Evolutionary conservation across 192 early-diverging fungal genomes (phyloP).

Genomic region (Funneliformis mosseae): DNA sequence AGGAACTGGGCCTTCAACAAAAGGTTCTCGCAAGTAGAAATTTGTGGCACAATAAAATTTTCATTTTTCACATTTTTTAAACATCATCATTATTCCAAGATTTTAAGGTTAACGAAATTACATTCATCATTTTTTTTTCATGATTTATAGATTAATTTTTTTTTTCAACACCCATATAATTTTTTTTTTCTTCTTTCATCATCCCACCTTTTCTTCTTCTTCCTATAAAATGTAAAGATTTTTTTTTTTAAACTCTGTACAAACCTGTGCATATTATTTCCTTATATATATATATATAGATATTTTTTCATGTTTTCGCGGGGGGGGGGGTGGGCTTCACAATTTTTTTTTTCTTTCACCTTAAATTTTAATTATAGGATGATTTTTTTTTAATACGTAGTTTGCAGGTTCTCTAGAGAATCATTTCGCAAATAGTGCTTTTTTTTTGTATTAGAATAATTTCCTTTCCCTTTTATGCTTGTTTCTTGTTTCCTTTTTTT

Average conservation of each 20-base stretch:
- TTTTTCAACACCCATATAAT: neutral
- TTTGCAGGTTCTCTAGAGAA: neutral
- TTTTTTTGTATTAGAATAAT: neutral
- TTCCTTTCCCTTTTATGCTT: neutral
- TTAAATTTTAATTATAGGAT: neutral
- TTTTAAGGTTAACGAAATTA: neutral
- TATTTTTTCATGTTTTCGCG: neutral
- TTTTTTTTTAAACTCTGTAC: neutral
- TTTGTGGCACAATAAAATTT: neutral
- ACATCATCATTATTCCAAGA: neutral
- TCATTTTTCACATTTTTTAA: neutral
- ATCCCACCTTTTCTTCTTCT: neutral
- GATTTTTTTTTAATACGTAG: no score
- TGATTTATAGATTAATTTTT: neutral
- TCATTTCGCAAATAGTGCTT: neutral
- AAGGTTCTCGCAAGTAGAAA: neutral
- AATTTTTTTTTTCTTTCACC: no score
- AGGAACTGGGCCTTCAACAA: constrained; percentile 6
- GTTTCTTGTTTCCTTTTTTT: neutral
- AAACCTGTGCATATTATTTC: neutral
- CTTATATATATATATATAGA: neutral
- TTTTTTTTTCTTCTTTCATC: neutral
- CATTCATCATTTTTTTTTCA: neutral
- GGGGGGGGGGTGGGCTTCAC: no score
- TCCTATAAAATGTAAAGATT: neutral